Percentiles rank a stretch among this genome's conserved stretches.
phyloP scores from a whole-genome alignment of 257 asterid genomes.

The Paraleonurus japonicus region DNA sequence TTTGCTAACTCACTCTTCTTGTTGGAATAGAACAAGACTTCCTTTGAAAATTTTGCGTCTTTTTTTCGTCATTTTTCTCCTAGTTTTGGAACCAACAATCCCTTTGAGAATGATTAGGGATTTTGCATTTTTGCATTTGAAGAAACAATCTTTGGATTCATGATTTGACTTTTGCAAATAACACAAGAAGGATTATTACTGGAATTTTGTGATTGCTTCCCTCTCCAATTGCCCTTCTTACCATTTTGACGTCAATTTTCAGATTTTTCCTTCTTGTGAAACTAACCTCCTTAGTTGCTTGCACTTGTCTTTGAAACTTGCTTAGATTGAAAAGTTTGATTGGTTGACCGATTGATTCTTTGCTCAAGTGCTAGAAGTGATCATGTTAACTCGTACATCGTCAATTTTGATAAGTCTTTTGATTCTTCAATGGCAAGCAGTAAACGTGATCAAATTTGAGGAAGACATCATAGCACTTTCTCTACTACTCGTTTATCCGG shows the following conservation, averaged over 20 bases:
- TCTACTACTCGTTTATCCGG: not conserved
- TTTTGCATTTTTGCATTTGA: not conserved
- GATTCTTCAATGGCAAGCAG: not conserved
- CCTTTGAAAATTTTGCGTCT: no score
- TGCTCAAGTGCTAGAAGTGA: no score
- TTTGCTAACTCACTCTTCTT: no score
- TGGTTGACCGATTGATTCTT: not conserved
- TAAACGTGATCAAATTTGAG: constrained; percentile 6
- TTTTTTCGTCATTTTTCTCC: no score
- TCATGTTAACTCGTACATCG: no score
- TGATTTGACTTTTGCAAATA: no score
- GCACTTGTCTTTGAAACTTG: not conserved
- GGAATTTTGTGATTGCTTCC: no score
- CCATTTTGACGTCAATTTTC: not conserved
- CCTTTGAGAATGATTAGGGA: not conserved
- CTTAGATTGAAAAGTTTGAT: constrained; percentile 3
- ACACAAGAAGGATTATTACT: no score
- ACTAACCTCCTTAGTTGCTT: not conserved
- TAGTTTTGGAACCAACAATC: no score
- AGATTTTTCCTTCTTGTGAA: not conserved
- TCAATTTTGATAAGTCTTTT: no score
- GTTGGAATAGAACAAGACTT: no score
- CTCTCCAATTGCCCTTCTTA: no score
- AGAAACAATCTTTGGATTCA: constrained; percentile 7
- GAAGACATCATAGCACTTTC: not conserved